Evolutionary conservation across 2,329 filamentous ascomycete species (phyloP), one percentile per base, ranked within the genome.

Genomic region (Trematosphaeria pertusa): DNA sequence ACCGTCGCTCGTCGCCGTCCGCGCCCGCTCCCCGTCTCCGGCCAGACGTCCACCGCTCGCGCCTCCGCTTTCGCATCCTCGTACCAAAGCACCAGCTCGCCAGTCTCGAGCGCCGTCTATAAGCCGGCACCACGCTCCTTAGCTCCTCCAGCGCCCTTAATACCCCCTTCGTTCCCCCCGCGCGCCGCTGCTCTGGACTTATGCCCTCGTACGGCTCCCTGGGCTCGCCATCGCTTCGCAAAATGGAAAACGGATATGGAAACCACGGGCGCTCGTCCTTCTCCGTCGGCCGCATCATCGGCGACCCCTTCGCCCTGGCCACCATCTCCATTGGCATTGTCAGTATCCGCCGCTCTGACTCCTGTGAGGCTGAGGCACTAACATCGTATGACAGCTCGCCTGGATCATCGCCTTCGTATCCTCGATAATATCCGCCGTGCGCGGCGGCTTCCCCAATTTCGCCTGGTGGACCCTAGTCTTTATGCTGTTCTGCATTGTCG

Each of bases 291-390:
- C 95, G 97, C 75, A 91, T 99, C 63, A 81, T 97, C 52, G 94
- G 94, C 64, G 93, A 99, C 75, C 94, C 94, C 5, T 97, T 99
- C 74, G 92, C 93, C 50, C 83, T 99, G 50, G 91, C 92, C 44
- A 97, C 94, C 26, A 85, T 96, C 56, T 97, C 93, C 47, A 97
- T 97, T 72, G 85, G 88, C 54, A 81, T 89, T 69, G 93, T 97
- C 84, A 73, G 91, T 83, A 19, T 20, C 11, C 50, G 8, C 38
- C 22, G 48, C 43, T 12, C 8, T 8, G 24, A 12, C 12, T 28
- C 21, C 12, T 28, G 41, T 42, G 24, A 46, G 37, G 42, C 44
- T 57, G 58, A 48, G 56, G 53, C 43, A 60, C 61, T 58, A 43
- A 56, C 31, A 43, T 53, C 5, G 20, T 26, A n/a, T 34, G 54